A percentile compares a stretch with the other conserved stretches of the same genome.
These are phyloP conservation scores for Phialophora verrucosa DNA, from an alignment of 2,329 filamentous ascomycete species.

Conservation along the genomic window DNA sequence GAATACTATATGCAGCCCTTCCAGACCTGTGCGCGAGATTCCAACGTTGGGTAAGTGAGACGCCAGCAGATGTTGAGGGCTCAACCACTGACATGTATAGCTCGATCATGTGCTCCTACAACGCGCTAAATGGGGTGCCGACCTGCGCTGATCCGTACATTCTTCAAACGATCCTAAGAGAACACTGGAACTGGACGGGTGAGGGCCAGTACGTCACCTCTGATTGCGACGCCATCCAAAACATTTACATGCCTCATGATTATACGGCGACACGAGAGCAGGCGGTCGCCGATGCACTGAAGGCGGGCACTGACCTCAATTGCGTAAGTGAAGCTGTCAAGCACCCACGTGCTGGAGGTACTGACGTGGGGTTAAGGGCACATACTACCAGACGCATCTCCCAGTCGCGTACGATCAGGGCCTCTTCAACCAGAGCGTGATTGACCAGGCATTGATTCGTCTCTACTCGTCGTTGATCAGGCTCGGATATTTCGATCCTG, in stretches of 20 bases:
- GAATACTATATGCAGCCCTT: slow-evolving; percentile 74
- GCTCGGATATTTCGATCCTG: slow-evolving; percentile 60
- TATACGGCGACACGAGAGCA: slow-evolving; percentile 49
- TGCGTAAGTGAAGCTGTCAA: slow-evolving; percentile 43
- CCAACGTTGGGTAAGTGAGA: slow-evolving; percentile 44
- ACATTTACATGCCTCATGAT: slow-evolving; percentile 64
- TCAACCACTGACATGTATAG: slow-evolving; percentile 46
- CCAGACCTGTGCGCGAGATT: slow-evolving; percentile 65
- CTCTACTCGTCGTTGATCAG: slow-evolving; percentile 58
- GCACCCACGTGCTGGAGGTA: background rate
- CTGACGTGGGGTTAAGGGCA: slow-evolving; percentile 44
- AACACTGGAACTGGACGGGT: slow-evolving; percentile 68
- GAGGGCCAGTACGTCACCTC: slow-evolving; percentile 68
- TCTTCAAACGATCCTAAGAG: slow-evolving; percentile 66
- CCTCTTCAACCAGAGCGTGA: slow-evolving; percentile 52
- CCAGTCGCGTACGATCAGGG: slow-evolving; percentile 52
- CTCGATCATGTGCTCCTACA: slow-evolving; percentile 69
- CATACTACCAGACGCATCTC: slow-evolving; percentile 55
- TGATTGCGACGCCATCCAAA: slow-evolving; percentile 68
- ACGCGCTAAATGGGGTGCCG: slow-evolving; percentile 69
- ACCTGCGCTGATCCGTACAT: slow-evolving; percentile 68
- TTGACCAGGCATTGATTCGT: slow-evolving; percentile 55
- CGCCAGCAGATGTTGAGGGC: background rate
- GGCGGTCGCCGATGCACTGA: slow-evolving; percentile 56
- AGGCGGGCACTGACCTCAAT: slow-evolving; percentile 60